These are phyloP conservation scores for Cadophora malorum DNA, from an alignment of 2,329 filamentous ascomycete species.

Conservation along the genomic window DNA sequence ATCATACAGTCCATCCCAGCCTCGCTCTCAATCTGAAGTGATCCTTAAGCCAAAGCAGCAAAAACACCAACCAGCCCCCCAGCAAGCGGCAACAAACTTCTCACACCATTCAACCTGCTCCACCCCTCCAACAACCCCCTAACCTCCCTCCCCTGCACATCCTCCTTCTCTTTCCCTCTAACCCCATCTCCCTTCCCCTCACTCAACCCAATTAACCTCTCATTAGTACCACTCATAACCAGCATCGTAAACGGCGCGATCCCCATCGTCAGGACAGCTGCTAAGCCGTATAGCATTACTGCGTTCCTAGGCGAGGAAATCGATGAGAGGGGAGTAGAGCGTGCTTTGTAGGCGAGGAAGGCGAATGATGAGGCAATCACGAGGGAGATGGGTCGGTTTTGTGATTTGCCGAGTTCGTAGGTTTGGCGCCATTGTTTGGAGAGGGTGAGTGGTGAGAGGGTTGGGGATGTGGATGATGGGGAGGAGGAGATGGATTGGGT, in stretches of 20 bases:
- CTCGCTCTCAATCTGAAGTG: no score
- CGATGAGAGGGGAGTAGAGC: not conserved
- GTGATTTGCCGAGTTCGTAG: conserved; percentile 24
- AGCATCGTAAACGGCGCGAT: conserved; percentile 26
- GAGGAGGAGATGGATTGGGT: not conserved
- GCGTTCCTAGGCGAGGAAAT: not conserved
- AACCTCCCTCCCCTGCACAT: conserved; percentile 17
- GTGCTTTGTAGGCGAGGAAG: conserved; percentile 25
- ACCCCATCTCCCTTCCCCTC: conserved; percentile 17
- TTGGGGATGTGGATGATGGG: not conserved
- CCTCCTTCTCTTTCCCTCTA: no score
- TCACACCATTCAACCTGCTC: conserved; percentile 19
- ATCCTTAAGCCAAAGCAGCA: conserved; percentile 16
- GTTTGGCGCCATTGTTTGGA: conserved; percentile 21
- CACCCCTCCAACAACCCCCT: conserved; percentile 21
- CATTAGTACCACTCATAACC: conserved; percentile 22
- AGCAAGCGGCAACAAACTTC: conserved; percentile 24
- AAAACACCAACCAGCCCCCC: conserved; percentile 17
- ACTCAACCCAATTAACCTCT: conserved; percentile 28
- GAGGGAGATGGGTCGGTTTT: conserved; percentile 23
- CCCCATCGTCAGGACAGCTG: conserved; percentile 21
- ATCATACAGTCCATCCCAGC: no score
- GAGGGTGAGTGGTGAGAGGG: conserved; percentile 1
- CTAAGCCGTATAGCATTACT: conserved; percentile 17
- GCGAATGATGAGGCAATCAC: conserved; percentile 16